These are phyloP conservation scores for Colletotrichum higginsianum DNA, from an alignment of 2,329 filamentous ascomycete species.

Conservation along the genomic window DNA sequence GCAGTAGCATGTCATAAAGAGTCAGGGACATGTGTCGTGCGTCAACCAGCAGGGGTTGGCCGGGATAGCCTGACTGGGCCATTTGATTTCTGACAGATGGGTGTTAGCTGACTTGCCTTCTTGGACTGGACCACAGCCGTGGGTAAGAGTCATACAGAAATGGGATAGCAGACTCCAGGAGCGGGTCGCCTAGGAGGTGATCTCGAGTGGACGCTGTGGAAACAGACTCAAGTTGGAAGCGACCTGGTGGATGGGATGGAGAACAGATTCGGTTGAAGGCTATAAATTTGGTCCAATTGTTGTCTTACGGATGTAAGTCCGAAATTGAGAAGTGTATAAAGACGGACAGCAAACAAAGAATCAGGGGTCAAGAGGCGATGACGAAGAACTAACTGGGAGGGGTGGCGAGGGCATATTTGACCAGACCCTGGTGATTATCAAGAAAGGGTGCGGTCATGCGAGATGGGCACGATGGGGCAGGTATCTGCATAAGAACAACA, in stretches of 20 bases:
- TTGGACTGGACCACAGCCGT: not conserved
- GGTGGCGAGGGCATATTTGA: slow-evolving; percentile 19
- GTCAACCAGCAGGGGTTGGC: not conserved
- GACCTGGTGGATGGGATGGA: not conserved
- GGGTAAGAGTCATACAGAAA: not conserved
- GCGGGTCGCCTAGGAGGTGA: not conserved
- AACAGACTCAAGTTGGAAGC: not conserved
- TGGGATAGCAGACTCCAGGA: not conserved
- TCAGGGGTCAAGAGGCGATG: not conserved
- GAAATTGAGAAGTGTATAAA: slow-evolving; percentile 4
- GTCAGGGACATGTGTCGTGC: not conserved
- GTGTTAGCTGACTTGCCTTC: not conserved
- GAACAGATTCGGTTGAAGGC: not conserved
- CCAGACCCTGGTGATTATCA: not conserved
- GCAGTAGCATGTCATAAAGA: not conserved
- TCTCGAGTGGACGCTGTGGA: not conserved
- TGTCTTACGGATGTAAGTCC: not conserved
- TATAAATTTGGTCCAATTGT: not conserved
- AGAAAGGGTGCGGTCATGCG: not conserved
- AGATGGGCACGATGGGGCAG: not conserved
- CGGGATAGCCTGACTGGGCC: not conserved
- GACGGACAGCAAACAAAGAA: not conserved
- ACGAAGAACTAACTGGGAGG: not conserved
- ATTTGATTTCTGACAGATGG: not conserved
- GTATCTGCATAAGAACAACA: not conserved